phyloP scores from a whole-genome alignment of 345 rosid genomes.

The Erodium maritimum region DNA sequence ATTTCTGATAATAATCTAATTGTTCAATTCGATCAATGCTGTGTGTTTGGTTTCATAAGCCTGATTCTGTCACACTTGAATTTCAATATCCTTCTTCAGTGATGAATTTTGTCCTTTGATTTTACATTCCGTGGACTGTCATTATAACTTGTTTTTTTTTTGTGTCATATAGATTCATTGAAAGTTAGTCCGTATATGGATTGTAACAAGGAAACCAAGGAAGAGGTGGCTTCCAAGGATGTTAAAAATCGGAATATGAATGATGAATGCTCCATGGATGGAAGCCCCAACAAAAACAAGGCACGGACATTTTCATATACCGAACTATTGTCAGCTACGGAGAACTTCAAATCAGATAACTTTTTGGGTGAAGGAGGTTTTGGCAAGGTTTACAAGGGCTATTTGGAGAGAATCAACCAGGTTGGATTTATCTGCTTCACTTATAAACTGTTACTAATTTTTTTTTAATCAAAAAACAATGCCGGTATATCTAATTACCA shows the following conservation, averaged over 20 bases:
- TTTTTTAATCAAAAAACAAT: too few relatives aligned
- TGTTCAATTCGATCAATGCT: too few relatives aligned
- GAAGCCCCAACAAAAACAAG: slow-evolving; percentile 12
- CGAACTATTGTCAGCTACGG: slow-evolving; percentile 50
- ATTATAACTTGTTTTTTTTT: neutral
- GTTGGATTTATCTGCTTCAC: slow-evolving; percentile 22
- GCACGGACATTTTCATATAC: slow-evolving; percentile 45
- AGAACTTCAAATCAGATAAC: slow-evolving; percentile 50
- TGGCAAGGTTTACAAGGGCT: slow-evolving; percentile 70
- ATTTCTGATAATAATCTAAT: too few relatives aligned
- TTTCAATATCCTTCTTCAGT: slow-evolving; percentile 9
- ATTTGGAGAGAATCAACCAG: slow-evolving; percentile 45
- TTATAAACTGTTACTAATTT: too few relatives aligned
- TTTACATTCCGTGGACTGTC: neutral
- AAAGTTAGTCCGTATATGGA: slow-evolving; percentile 30
- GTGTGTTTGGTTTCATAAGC: neutral
- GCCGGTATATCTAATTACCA: too few relatives aligned
- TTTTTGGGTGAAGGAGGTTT: slow-evolving; percentile 89
- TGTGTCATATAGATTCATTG: too few relatives aligned
- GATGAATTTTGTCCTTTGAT: slow-evolving; percentile 1
- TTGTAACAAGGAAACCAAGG: slow-evolving; percentile 12
- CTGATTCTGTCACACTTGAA: neutral
- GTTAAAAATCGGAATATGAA: slow-evolving; percentile 36
- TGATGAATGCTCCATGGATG: slow-evolving; percentile 28
- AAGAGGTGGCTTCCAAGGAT: slow-evolving; percentile 23